Evolutionary conservation across 2,329 filamentous ascomycete species (phyloP), one percentile per base, ranked within the genome.

Genomic region (Aspergillus sp.): DNA sequence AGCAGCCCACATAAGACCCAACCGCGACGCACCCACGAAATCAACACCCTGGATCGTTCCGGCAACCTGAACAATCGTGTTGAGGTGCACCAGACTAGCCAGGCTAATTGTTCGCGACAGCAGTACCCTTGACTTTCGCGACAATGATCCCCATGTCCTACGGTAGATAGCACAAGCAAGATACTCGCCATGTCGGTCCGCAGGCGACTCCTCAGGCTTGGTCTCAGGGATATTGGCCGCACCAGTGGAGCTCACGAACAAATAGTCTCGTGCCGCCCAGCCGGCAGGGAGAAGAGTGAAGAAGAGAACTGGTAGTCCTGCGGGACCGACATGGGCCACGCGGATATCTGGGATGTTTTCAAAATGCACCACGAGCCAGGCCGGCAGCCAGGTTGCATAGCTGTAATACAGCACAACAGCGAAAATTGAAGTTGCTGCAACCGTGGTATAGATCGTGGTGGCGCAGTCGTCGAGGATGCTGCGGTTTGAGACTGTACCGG

Each of bases 361-460:
- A 59, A 95, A 95, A 70, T 91, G 79, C 28, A 81, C 70, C 40
- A 90, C 78, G n/a, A 96, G 74, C 57, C 81, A 81, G 26, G 72
- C 67, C 6, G 88, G 88, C 11, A 95, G 76, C 68, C 83, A 83
- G 11, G 82, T 83, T 45, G 77, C 76, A 64, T 86, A 83, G 42
- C 84, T 82, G 40, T 79, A 67, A 57, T 85, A 87, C 28, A 95
- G 69, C 1, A 81, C 73, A n/a, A 90, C 75, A 43, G 79, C 80
- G 70, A 93, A 94, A 50, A 95, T 82, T 40, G 79, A 75, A 6
- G 85, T 78, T 3, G 86, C 81, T 33, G 93, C 77, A 10, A 86
- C 61, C 2, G 79, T 79, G 11, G 84, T 89, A 54, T 83, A 81
- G 13, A 80, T 54, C 44, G 79, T 78, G 44, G 88, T 81, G 9